Evolutionary conservation across 345 rosid genomes (phyloP).

Genomic region (Eucalyptus shirleyi): DNA sequence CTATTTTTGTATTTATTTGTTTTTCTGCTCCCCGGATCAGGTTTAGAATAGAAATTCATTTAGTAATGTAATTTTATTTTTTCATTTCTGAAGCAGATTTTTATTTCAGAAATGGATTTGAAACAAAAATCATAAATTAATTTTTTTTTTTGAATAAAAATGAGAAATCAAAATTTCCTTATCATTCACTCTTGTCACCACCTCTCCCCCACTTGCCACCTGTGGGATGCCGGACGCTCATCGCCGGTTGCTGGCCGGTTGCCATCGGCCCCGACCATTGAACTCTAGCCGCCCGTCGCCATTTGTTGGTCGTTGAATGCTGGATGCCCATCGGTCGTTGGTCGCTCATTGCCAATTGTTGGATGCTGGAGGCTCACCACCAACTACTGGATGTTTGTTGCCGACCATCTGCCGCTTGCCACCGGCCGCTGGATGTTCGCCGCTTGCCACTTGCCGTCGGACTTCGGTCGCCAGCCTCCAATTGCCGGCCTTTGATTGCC

Average conservation of each 20-base stretch:
- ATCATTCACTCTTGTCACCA: too few species aligned
- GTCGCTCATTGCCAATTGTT: too few species aligned
- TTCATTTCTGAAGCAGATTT: too few species aligned
- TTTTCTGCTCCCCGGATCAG: accelerated
- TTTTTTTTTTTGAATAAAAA: too few species aligned
- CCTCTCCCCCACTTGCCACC: accelerated
- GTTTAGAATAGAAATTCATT: accelerated
- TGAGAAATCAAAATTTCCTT: too few species aligned
- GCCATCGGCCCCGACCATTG: accelerated
- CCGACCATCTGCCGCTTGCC: accelerated
- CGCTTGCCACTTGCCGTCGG: accelerated
- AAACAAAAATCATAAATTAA: accelerated
- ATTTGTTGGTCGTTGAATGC: accelerated
- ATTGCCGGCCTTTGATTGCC: accelerated
- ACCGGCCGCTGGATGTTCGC: accelerated
- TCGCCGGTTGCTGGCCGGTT: accelerated
- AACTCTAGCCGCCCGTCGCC: accelerated
- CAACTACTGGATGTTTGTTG: too few species aligned
- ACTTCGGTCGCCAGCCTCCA: accelerated
- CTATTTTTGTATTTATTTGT: accelerated
- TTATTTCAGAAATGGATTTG: accelerated
- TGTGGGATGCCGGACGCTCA: too few species aligned
- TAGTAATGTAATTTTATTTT: too few species aligned
- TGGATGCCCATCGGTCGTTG: accelerated
- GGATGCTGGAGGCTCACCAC: too few species aligned